Percentiles rank a stretch among this genome's conserved stretches.
phyloP scores from a whole-genome alignment of 2,329 filamentous ascomycete genomes.

The Clarireedia hainanense region DNA sequence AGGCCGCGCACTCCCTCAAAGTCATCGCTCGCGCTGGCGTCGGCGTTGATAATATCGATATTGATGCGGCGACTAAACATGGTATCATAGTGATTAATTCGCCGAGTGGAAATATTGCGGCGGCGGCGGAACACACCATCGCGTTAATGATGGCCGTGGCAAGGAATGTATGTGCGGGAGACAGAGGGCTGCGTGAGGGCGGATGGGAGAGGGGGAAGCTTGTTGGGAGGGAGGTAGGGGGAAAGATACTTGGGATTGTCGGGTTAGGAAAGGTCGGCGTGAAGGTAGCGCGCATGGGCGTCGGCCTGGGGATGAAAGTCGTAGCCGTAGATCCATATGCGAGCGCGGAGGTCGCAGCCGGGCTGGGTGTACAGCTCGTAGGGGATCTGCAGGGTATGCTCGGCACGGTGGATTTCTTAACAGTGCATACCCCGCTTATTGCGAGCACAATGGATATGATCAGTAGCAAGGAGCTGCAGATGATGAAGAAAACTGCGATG shows the following conservation, averaged over 20 bases:
- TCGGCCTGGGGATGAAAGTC: slow-evolving; percentile 69
- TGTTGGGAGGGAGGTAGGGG: slow-evolving; percentile 70
- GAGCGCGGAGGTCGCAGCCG: slow-evolving; percentile 59
- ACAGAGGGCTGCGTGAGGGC: slow-evolving; percentile 59
- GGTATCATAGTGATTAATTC: slow-evolving; percentile 78
- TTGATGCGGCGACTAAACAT: slow-evolving; percentile 60
- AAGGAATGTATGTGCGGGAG: slow-evolving; percentile 64
- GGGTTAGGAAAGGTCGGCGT: slow-evolving; percentile 79
- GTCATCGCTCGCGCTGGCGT: slow-evolving; percentile 77
- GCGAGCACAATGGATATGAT: slow-evolving; percentile 71
- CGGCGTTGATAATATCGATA: slow-evolving; percentile 76
- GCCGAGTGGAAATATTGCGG: slow-evolving; percentile 71
- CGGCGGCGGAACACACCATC: slow-evolving; percentile 72
- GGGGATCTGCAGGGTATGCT: slow-evolving; percentile 52
- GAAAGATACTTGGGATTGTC: slow-evolving; percentile 69
- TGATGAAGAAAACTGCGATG: slow-evolving; percentile 66
- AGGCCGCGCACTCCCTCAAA: slow-evolving; percentile 59
- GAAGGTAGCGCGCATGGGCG: slow-evolving; percentile 71
- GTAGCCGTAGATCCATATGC: slow-evolving; percentile 72
- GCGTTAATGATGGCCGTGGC: slow-evolving; percentile 67
- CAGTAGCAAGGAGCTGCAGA: slow-evolving; percentile 53
- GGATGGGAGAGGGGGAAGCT: slow-evolving; percentile 70
- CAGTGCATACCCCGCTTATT: slow-evolving; percentile 73
- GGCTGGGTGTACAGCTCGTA: slow-evolving; percentile 59
- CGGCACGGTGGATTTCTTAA: slow-evolving; percentile 64